phyloP scores from a whole-genome alignment of 768 basidiomycete species.

The Mycena alexandri region DNA sequence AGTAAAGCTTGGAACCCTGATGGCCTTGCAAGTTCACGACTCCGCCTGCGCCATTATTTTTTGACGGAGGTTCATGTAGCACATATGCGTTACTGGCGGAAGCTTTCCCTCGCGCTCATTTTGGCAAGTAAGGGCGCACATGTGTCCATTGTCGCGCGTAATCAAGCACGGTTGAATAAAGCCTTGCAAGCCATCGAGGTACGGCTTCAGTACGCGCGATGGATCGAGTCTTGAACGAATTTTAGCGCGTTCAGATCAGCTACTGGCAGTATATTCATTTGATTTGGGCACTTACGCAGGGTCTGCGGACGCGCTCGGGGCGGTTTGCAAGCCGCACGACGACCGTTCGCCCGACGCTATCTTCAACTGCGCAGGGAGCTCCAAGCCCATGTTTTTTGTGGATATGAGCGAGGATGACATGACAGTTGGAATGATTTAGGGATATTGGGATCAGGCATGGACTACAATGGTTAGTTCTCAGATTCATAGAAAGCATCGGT shows the following conservation, averaged over 20 bases:
- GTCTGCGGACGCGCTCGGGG: conserved; percentile 72
- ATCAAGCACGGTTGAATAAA: conserved; percentile 69
- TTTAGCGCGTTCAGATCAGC: too few species aligned
- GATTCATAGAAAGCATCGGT: neutral
- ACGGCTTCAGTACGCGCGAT: neutral
- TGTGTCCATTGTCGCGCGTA: conserved; percentile 88
- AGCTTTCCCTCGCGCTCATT: conserved; percentile 78
- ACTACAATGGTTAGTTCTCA: conserved; percentile 61
- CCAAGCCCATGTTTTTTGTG: conserved; percentile 80
- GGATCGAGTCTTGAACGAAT: neutral
- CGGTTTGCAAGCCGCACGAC: conserved; percentile 65
- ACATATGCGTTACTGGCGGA: conserved; percentile 89
- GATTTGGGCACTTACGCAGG: conserved; percentile 66
- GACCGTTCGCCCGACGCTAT: conserved; percentile 79
- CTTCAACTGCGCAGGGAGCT: conserved; percentile 83
- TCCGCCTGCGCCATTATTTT: neutral
- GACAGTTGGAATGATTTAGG: conserved; percentile 57
- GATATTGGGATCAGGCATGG: conserved; percentile 68
- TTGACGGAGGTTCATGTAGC: conserved; percentile 56
- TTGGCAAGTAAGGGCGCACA: conserved; percentile 80
- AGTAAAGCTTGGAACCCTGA: conserved; percentile 63
- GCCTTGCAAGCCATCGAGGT: conserved; percentile 66
- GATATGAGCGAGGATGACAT: conserved; percentile 74
- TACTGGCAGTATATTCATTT: conserved; percentile 75
- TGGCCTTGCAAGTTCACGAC: conserved; percentile 52